phyloP scores from a whole-genome alignment of 2,329 filamentous ascomycete genomes.

The Colletotrichum eremochloae region DNA sequence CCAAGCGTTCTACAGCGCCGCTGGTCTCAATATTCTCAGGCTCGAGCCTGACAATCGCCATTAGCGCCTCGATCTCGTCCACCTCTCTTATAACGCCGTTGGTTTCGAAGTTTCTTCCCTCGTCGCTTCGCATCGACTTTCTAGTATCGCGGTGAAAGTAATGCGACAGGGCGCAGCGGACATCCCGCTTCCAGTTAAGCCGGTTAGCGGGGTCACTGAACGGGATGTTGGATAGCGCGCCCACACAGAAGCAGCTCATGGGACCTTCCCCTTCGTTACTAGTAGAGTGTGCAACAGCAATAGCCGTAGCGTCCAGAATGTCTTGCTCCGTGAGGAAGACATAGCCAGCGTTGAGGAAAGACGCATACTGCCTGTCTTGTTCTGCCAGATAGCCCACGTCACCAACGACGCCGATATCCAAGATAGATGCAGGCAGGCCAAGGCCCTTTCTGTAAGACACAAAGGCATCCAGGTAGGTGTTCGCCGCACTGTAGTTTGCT shows the following conservation, averaged over 20 bases:
- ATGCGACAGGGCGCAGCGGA: constrained; percentile 17
- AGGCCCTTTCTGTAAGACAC: constrained; percentile 51
- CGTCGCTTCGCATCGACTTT: no score
- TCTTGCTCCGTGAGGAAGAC: constrained; percentile 28
- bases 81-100: neutral
- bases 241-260: neutral
- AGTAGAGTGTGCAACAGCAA: constrained; percentile 9
- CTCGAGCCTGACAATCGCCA: neutral
- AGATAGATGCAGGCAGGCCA: constrained; percentile 54
- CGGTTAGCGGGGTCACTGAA: constrained; percentile 37
- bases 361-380: constrained; percentile 10
- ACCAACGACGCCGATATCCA: constrained; percentile 55
- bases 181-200: constrained; percentile 41
- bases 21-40: neutral
- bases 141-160: neutral
- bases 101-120: no score
- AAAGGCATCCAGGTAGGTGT: constrained; percentile 57
- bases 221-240: constrained; percentile 16
- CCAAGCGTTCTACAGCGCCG: neutral
- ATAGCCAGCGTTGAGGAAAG: constrained; percentile 18
- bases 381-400: constrained; percentile 51
- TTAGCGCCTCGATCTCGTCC: constrained; percentile 9
- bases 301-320: constrained; percentile 11
- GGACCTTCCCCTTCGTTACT: neutral
- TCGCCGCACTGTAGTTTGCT: constrained; percentile 57